phyloP scores from a whole-genome alignment of 352 stramenopile species.

The Peronosclerospora sorghi region DNA sequence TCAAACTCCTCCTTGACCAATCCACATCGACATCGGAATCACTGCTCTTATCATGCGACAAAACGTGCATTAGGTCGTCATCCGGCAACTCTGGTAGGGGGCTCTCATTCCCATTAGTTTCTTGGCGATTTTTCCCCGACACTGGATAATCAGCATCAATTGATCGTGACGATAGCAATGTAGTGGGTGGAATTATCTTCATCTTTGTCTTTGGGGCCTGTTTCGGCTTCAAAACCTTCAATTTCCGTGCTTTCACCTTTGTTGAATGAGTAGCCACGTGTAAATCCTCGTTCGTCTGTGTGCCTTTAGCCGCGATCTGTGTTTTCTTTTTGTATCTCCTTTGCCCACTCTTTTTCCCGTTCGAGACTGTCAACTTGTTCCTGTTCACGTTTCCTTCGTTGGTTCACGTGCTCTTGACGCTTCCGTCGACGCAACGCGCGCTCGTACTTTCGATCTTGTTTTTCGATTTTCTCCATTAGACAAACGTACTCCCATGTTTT shows the following conservation, averaged over 20 bases:
- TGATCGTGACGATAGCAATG: constrained; percentile 4
- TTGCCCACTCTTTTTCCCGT: constrained; percentile 1
- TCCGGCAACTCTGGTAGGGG: constrained; percentile 18
- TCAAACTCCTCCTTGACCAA: constrained; percentile 37
- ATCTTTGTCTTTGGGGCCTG: constrained; percentile 6
- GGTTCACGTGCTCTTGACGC: constrained; percentile 9
- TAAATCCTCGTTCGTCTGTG: constrained; percentile 12
- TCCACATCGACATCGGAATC: constrained; percentile 44
- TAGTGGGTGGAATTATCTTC: constrained; percentile 13
- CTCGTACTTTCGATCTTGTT: constrained; percentile 35
- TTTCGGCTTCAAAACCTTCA: background rate
- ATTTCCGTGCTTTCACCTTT: constrained; percentile 6
- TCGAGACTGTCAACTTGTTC: constrained; percentile 8
- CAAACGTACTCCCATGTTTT: constrained; percentile 47
- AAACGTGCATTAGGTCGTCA: constrained; percentile 42
- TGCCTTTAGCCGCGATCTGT: constrained; percentile 1
- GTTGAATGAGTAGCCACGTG: background rate
- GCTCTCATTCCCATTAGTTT: constrained; percentile 12
- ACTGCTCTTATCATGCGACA: constrained; percentile 43
- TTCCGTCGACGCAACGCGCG: constrained; percentile 14
- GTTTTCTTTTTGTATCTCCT: constrained; percentile 9
- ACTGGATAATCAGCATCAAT: constrained; percentile 4
- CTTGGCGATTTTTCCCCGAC: constrained; percentile 10
- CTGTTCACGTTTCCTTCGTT: constrained; percentile 7
- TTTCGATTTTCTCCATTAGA: constrained; percentile 38